Evolutionary conservation across 2,329 filamentous ascomycete species (phyloP).

Genomic region (Orbilia blumenaviensis): DNA sequence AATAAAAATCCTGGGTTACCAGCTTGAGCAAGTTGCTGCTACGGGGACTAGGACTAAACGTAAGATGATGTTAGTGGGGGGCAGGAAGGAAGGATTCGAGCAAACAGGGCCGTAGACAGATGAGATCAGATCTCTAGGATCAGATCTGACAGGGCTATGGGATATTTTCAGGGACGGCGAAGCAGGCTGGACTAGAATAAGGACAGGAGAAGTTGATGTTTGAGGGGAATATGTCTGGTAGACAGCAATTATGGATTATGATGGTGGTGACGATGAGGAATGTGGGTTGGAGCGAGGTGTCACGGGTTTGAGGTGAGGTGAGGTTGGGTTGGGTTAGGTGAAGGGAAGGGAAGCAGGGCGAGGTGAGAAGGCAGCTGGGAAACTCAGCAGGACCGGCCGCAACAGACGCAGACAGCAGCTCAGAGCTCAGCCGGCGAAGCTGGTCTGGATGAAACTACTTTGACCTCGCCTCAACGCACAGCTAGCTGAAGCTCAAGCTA

Average conservation of each 20-base stretch:
- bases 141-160: not conserved
- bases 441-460: too few species aligned
- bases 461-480: too few species aligned
- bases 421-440: too few species aligned
- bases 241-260: not conserved
- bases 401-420: too few species aligned
- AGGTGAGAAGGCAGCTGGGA: too few species aligned
- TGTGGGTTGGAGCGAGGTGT: not conserved
- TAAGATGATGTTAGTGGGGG: not conserved
- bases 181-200: not conserved
- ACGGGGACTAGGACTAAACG: not conserved
- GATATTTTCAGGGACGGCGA: not conserved
- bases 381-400: too few species aligned
- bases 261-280: not conserved
- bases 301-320: too few species aligned
- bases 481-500: too few species aligned
- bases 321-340: too few species aligned
- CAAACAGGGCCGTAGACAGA: conserved; percentile 1
- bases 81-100: not conserved
- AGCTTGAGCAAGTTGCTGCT: conserved; percentile 1
- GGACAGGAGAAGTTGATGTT: not conserved
- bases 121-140: too few species aligned
- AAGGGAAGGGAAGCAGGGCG: too few species aligned
- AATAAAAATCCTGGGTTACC: not conserved
- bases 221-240: too few species aligned